Evolutionary conservation across 345 rosid species (phyloP), one percentile per base, ranked within the genome.

Genomic region (Salix arbutifolia): DNA sequence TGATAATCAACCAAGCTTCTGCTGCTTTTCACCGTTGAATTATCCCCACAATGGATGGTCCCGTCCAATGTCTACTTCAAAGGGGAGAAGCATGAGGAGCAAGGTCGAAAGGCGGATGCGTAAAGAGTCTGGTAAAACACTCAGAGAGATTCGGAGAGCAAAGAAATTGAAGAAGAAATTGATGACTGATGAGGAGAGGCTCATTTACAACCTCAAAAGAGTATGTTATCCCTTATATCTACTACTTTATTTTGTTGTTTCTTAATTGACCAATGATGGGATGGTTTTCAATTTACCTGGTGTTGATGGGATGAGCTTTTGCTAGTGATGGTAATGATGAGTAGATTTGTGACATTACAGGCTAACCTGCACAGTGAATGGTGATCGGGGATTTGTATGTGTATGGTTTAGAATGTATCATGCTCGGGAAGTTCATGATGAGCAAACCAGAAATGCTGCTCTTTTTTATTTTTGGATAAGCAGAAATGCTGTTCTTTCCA

Each of bases 101-200:
- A 95, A 90, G 89, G 98, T 95, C 17, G 98, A 95, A 90, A 89
- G 84, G 67, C 82, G 97, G 75, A 93, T 95, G 97, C 88, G 89
- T 50, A 93, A 86, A 73, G 99, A 95, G 84, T 90, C 98, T 0
- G 94, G 99, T 18, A 95, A 93, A 82, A 91, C 97, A 7, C 75
- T 90, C 12, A 87, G 92, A 80, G 99, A 95, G 92, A 88, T 93
- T 78, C 81, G 98, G 68, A 93, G 98, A 83, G 98, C 98, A 4
- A 90, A 89, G 75, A 95, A 90, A 76, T 74, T 93, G 82, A 91
- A 91, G 89, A 91, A 89, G 91, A 93, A 95, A 82, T 91, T 95
- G 76, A 95, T 95, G 99, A 91, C 97, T 38, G 99, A 93, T 83
- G 97, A 95, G 81, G 98, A 95, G 90, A 84, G 98, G 74, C 94